These are phyloP conservation scores for Datisca glomerata DNA, from an alignment of 306 rosid genomes.

Conservation along the genomic window DNA sequence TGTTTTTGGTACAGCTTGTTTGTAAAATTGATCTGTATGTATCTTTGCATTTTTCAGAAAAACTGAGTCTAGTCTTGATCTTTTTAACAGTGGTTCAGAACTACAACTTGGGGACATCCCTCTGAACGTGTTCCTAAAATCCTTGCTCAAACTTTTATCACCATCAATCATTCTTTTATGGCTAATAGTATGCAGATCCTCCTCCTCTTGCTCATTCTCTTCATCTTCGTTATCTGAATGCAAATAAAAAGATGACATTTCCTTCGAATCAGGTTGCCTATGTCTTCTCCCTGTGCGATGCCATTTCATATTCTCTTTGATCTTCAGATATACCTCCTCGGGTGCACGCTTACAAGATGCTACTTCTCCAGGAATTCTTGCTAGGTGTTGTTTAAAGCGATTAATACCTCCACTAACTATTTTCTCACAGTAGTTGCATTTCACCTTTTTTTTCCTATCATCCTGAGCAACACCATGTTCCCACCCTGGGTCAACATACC, in stretches of 20 bases:
- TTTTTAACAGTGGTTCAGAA: slow-evolving; percentile 67
- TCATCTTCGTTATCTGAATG: slow-evolving; percentile 69
- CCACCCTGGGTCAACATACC: slow-evolving; percentile 98
- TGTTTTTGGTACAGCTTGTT: slow-evolving; percentile 45
- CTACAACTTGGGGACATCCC: slow-evolving; percentile 41
- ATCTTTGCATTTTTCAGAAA: slow-evolving; percentile 51
- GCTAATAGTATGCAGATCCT: slow-evolving; percentile 38
- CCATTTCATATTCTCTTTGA: slow-evolving; percentile 98
- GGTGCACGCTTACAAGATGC: slow-evolving; percentile 96
- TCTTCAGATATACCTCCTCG: slow-evolving; percentile 70
- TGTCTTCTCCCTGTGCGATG: slow-evolving; percentile 92
- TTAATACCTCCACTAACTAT: slow-evolving; percentile 94
- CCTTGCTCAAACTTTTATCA: slow-evolving; percentile 58
- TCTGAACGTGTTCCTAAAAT: slow-evolving; percentile 36
- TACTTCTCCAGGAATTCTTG: slow-evolving; percentile 98
- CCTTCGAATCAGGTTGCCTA: slow-evolving; percentile 55
- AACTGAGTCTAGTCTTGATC: slow-evolving; percentile 79
- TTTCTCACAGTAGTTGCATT: slow-evolving; percentile 88
- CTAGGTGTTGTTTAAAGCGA: slow-evolving; percentile 92
- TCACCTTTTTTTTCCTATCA: slow-evolving; percentile 95
- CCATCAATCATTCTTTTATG: slow-evolving; percentile 45
- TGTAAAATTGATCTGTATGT: slow-evolving; percentile 55
- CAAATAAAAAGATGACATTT: slow-evolving; percentile 41
- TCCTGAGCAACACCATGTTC: slow-evolving; percentile 96
- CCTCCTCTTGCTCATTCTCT: slow-evolving; percentile 55